Evolutionary conservation across 2,329 filamentous ascomycete genomes (phyloP).

Genomic region (Colletotrichum navitas): DNA sequence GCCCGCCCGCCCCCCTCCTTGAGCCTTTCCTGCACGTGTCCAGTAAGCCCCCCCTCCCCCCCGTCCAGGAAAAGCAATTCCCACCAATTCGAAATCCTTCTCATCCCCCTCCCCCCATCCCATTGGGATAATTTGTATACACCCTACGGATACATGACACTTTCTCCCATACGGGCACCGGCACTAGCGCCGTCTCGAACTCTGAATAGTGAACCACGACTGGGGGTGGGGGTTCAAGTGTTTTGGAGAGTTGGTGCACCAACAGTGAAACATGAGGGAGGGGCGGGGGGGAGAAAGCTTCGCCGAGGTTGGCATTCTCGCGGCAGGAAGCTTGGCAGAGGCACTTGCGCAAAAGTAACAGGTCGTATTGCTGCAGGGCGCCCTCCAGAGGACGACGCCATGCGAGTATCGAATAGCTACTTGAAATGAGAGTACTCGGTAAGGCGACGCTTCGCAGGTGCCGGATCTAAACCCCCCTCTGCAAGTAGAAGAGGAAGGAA

Average conservation of each 20-base stretch:
- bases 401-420: slow-evolving; percentile 9
- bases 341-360: not conserved
- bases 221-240: not conserved
- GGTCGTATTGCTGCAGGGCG: slow-evolving; percentile 15
- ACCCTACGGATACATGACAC: not conserved
- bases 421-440: slow-evolving; percentile 35
- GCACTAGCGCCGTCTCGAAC: slow-evolving; percentile 12
- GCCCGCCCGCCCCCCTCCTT: too few relatives aligned
- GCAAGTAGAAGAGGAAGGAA: too few relatives aligned
- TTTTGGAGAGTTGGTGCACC: not conserved
- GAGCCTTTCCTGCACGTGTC: too few relatives aligned
- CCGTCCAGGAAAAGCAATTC: not conserved
- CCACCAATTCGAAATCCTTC: slow-evolving; percentile 4
- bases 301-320: not conserved
- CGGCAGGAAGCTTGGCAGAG: slow-evolving; percentile 1
- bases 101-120: not conserved
- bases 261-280: not conserved
- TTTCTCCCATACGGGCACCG: slow-evolving; percentile 1
- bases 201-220: not conserved
- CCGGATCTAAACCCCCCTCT: not conserved
- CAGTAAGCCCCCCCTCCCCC: too few relatives aligned
- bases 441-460: slow-evolving; percentile 15
- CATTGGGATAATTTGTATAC: not conserved
- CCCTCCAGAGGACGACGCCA: not conserved
- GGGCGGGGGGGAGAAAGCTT: slow-evolving; percentile 1